phyloP scores from a whole-genome alignment of 1,284 basidiomycete genomes.

The Cryptococcus neoformans region DNA sequence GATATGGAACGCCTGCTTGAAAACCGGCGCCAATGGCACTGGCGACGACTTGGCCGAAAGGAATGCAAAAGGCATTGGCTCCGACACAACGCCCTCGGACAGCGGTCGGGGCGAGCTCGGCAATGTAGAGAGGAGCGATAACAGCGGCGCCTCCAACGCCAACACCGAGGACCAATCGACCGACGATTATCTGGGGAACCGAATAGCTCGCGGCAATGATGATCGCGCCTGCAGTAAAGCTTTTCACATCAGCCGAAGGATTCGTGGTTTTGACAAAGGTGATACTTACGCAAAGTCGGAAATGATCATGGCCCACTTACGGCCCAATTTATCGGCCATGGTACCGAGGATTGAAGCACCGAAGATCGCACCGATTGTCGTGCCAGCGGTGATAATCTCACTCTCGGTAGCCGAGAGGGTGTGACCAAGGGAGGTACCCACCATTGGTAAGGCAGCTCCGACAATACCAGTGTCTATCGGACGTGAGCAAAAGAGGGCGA shows the following conservation, averaged over 20 bases:
- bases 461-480: slow-evolving; percentile 22
- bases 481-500: too few relatives aligned
- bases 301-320: slow-evolving; percentile 18
- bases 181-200: too few relatives aligned
- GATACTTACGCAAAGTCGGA: slow-evolving; percentile 17
- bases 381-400: slow-evolving; percentile 22
- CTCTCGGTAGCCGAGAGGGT: slow-evolving; percentile 7
- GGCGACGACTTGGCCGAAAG: slow-evolving; percentile 44
- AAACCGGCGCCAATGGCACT: slow-evolving; percentile 32
- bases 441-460: slow-evolving; percentile 16
- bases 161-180: too few relatives aligned
- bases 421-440: slow-evolving; percentile 14
- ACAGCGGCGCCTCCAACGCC: too few relatives aligned
- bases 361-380: slow-evolving; percentile 23
- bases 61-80: slow-evolving; percentile 27
- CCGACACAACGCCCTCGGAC: slow-evolving; percentile 34
- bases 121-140: slow-evolving; percentile 25
- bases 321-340: slow-evolving; percentile 15
- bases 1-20: slow-evolving; percentile 13
- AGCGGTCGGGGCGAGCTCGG: slow-evolving; percentile 42
- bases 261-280: too few relatives aligned
- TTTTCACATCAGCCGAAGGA: too few relatives aligned
- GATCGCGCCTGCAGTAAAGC: slow-evolving; percentile 38
- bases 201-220: slow-evolving; percentile 39
- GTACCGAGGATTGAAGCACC: slow-evolving; percentile 16